Base-by-base conservation (phyloP, 768 basidiomycete genomes). In the Xerocomus brunneocitrinus region DNA sequence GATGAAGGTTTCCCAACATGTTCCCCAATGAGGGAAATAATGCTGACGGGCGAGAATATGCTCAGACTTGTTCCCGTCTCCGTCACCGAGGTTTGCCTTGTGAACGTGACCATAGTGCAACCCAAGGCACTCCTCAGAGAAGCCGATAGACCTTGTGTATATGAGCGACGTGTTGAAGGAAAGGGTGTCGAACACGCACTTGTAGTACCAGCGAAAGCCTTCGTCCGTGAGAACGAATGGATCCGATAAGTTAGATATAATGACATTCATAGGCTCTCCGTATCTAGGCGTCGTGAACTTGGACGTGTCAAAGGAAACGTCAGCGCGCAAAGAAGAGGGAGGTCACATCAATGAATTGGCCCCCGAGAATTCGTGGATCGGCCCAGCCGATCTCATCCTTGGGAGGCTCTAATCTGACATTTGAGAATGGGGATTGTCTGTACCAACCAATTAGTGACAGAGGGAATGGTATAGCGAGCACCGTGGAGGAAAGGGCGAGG, bases 1-100 rank as follows among this genome's bases (percentile, higher is more conserved):
- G 58, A 83, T 77, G 24, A 93, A 68, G 61, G 83, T 89, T 75
- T 94, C 91, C 87, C 91, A 91, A 68, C 91, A 94, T 0, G 89
- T 89, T 27, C 91, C 91, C 78, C 82, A 84, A 34, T 84, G 71
- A 4, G 90, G 89, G 59, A 80, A 79, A 69, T 90, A 91, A 56
- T 84, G 75, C 60, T 94, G 91, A 24, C 91, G 81, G 24, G 83
- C 85, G 44, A 93, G 79, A 64, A 83, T 79, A 56, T 83, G 78
- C 64, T 94, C 85, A 0, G 72, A 66, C 64, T 85, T 84, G 61
- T 77, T 78, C 3, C 83, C 83, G 49, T 86, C 81, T 1, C 91
- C 91, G 61, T 94, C 91, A 27, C 91, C 91, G 8, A 94, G 79
- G 66, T 94, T 76, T 13, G 91, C 92, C 44, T 82, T 74, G 64